Percentiles rank a stretch among this genome's conserved stretches.
Evolutionary conservation across 306 rosid species (phyloP).

Genomic region (Sicyos baderoa): DNA sequence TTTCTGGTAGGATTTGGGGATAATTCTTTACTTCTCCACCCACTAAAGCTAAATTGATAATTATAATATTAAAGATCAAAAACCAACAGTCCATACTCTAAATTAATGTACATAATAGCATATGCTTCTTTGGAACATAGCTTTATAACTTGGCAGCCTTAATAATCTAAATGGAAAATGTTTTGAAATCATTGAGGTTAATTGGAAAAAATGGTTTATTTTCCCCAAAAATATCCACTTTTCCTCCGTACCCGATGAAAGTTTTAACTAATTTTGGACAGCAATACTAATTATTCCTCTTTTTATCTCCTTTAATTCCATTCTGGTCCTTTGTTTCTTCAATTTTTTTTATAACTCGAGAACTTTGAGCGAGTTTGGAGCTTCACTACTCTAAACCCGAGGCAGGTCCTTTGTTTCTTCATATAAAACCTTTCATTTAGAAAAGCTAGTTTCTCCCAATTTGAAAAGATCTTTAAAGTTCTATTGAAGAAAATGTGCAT

Average conservation of each 20-base stretch:
- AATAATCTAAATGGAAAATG: conserved; percentile 8
- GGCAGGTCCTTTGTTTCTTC: too few species aligned
- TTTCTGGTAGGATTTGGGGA: conserved; percentile 19
- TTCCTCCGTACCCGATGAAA: neutral
- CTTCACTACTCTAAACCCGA: too few species aligned
- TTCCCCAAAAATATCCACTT: neutral
- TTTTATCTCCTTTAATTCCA: neutral
- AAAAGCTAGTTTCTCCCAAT: neutral
- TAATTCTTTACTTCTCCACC: conserved; percentile 9
- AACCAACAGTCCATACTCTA: neutral
- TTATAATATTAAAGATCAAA: neutral
- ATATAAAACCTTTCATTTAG: too few species aligned
- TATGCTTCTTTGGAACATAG: neutral
- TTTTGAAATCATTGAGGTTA: conserved; percentile 5
- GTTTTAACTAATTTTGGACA: neutral
- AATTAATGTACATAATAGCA: conserved; percentile 3
- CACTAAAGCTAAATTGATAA: conserved; percentile 1
- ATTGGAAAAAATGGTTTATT: neutral
- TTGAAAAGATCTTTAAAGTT: neutral
- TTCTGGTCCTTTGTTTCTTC: neutral
- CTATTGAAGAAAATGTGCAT: neutral
- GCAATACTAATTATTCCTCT: neutral
- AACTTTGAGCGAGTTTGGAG: too few species aligned
- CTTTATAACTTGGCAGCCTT: conserved; percentile 13
- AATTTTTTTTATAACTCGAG: too few species aligned